Evolutionary conservation across 495 filamentous ascomycete genomes (phyloP), one percentile per base, ranked within the genome.

Genomic region (Podospora pseudocomata): DNA sequence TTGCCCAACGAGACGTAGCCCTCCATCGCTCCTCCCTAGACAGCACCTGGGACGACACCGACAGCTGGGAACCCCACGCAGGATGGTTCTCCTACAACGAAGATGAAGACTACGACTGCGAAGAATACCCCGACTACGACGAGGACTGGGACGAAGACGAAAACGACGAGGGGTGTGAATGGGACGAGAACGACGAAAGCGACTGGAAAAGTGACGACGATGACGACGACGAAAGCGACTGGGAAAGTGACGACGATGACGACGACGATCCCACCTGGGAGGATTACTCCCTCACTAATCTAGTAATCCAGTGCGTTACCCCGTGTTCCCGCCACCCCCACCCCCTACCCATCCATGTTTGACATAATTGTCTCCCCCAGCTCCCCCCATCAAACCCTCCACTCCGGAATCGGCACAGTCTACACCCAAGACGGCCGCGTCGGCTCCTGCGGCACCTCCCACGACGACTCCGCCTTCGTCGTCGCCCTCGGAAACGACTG

Each of bases 361-460:
- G 28, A 32, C 60, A 16, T 23, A 3, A 16, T 39, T 20, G 32
- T 32, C 15, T 63, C 26, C 19, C 27, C 18, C 1, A 11, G 44
- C 27, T 63, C 30, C 23, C 55, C 39, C 20, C 16, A 7, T 20
- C 49, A 57, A 6, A 23, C 57, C 75, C 72, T 58, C 19, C 67
- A 76, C 66, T n/a, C 4, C 5, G 74, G 74, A 26, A 19, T 27
- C 19, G 74, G 68, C 19, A 78, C 76, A 16, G 74, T 74, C 56
- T 78, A 76, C 59, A 20, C 34, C n/a, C 74, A 76, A 32, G 57
- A 67, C 27, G 74, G 74, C 5, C 64, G 7, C 9, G 57, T 65
- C 19, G 77, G 77, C 13, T 77, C 76, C 20, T 79, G 77, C 70
- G 77, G 77, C 23, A 18, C 69, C 18, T 32, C 2, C 5, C 57